Percentiles rank a stretch among this genome's conserved stretches.
Conservation (phyloP, 352 stramenopile species). For the Plasmopara muralis region DNA sequence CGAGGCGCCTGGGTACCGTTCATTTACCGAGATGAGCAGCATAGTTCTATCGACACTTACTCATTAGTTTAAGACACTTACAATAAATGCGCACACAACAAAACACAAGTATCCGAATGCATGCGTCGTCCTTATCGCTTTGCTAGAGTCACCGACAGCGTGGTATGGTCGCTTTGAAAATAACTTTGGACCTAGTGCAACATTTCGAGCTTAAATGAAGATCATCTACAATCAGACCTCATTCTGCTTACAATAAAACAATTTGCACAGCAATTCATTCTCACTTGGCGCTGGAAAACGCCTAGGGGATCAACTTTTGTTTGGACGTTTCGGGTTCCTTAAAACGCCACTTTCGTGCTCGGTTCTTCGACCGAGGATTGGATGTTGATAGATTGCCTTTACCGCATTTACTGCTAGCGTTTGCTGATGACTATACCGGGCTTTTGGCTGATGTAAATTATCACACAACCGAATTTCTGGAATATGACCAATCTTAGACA, state of each 20-base stretch:
- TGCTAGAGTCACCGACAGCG: constrained; percentile 3
- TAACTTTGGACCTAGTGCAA: constrained; percentile 14
- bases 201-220: constrained; percentile 9
- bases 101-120: neutral
- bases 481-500: neutral
- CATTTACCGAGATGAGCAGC: constrained; percentile 9
- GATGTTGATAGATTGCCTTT: neutral
- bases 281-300: constrained; percentile 7
- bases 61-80: constrained; percentile 4
- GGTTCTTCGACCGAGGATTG: neutral
- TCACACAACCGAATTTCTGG: constrained; percentile 1
- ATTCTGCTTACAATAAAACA: constrained; percentile 7
- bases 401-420: constrained; percentile 1
- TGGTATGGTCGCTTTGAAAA: constrained; percentile 1
- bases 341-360: constrained; percentile 3
- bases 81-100: constrained; percentile 1
- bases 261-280: constrained; percentile 4
- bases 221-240: constrained; percentile 9
- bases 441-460: neutral
- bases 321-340: constrained; percentile 12
- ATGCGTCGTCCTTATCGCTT: constrained; percentile 6
- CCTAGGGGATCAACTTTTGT: constrained; percentile 14
- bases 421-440: constrained; percentile 13
- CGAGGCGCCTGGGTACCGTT: neutral
- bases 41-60: constrained; percentile 2